Evolutionary conservation across 2,329 filamentous ascomycete species (phyloP).

Genomic region (Xylaria sp.): DNA sequence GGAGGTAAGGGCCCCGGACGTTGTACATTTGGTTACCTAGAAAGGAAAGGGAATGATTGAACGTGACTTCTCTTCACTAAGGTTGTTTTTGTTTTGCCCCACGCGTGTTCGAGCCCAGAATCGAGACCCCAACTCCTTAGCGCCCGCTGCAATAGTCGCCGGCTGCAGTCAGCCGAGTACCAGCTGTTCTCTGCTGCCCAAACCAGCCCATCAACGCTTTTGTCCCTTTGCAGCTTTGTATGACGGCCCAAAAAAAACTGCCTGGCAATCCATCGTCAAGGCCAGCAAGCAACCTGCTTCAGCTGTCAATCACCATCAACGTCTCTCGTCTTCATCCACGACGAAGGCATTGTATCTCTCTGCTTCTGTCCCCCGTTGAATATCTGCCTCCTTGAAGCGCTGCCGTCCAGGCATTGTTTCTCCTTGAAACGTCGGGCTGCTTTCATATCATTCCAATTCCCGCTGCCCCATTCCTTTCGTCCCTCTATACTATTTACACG

Average conservation of each 20-base stretch:
- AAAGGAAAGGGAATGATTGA: neutral
- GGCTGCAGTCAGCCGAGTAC: neutral
- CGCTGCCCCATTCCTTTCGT: conserved; percentile 3
- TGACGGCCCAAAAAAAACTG: conserved; percentile 36
- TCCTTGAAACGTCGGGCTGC: neutral
- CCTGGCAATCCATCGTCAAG: conserved; percentile 27
- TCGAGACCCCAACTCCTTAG: neutral
- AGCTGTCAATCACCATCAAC: conserved; percentile 24
- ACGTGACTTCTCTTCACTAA: neutral
- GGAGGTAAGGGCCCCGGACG: neutral
- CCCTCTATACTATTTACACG: neutral
- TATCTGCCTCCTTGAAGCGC: conserved; percentile 8
- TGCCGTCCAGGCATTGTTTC: conserved; percentile 16
- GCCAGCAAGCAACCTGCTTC: conserved; percentile 18
- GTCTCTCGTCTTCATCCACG: conserved; percentile 14
- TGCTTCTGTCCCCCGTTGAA: neutral
- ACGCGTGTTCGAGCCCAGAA: too few species aligned
- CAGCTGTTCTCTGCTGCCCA: conserved; percentile 13
- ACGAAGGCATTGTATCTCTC: conserved; percentile 4
- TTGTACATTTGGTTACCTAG: neutral
- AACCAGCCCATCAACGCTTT: conserved; percentile 28
- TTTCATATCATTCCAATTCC: conserved; percentile 22
- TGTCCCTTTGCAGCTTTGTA: conserved; percentile 16
- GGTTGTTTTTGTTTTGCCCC: conserved; percentile 27
- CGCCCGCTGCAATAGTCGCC: neutral